These are phyloP conservation scores for Pleomassaria siparia DNA, from an alignment of 2,329 filamentous ascomycete species.

Conservation along the genomic window DNA sequence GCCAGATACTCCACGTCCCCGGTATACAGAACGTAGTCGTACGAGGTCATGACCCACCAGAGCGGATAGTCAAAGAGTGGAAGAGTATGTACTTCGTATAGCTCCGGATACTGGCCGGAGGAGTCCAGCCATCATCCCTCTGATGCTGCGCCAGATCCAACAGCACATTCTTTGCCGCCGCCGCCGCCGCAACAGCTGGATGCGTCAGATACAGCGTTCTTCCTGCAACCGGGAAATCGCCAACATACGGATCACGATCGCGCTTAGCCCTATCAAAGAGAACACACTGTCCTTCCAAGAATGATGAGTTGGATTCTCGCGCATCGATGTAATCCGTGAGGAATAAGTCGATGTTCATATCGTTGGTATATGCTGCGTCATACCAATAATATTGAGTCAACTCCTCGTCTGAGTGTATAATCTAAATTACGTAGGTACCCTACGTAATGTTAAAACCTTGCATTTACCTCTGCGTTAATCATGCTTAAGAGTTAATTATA, in stretches of 20 bases:
- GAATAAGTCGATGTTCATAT: slow-evolving; percentile 1
- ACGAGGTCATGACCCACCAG: slow-evolving; percentile 1
- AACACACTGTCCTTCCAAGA: background rate
- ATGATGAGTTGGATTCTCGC: background rate
- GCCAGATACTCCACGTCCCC: background rate
- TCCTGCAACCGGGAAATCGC: background rate
- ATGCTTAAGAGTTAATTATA: no score
- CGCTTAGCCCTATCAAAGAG: background rate
- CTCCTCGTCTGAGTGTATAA: background rate
- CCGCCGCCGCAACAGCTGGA: background rate
- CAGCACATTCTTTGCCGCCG: background rate
- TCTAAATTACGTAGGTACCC: no score
- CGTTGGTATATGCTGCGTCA: background rate
- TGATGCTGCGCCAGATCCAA: background rate
- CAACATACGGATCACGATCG: slow-evolving; percentile 1
- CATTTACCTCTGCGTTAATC: no score
- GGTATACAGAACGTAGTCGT: background rate
- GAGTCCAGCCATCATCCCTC: background rate
- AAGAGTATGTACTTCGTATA: no score
- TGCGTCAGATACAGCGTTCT: background rate
- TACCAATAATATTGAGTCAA: background rate
- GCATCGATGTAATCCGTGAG: slow-evolving; percentile 1
- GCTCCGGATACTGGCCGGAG: slow-evolving; percentile 1
- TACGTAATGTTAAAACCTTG: no score
- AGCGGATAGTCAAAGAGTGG: slow-evolving; percentile 1